Evolutionary conservation across 768 basidiomycete genomes (phyloP), one percentile per base, ranked within the genome.

Genomic region (Lentinula boryana): DNA sequence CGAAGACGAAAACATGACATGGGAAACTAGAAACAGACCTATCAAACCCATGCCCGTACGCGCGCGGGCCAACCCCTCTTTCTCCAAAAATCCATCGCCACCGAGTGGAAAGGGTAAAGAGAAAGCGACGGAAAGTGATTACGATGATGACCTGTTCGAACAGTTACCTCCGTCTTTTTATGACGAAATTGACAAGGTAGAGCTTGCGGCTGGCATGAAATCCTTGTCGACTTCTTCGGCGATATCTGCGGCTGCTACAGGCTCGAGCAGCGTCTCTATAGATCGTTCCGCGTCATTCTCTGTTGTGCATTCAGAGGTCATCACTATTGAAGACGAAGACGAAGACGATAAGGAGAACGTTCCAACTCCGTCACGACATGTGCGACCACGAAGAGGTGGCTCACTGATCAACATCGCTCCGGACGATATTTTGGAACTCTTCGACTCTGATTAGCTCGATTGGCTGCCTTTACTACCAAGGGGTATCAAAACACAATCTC

Each of bases 261-360:
- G 44, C 49, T 53, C 54, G 66, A 50, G 7, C 62, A 66, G 38
- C 12, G 7, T 40, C 56, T 59, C 43, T 60, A 67, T 38, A 23
- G 18, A 38, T 31, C n/a, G 5, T 41, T 5, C 16, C 23, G 41
- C 52, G 16, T 36, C 53, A 5, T 52, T 32, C 33, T 33, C 27
- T 3, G 18, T 49, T 60, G 31, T 40, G 33, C n/a, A 50, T 16
- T 23, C 58, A 23, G 72, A 79, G 50, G 67, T 79, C 5, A 80
- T 83, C 52, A 69, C 69, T 36, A 76, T 80, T 52, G 75, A 68
- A 7, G 74, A 78, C 41, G 80, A 81, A 21, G 83, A 81, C 10
- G 75, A 78, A 31, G 80, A 80, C 15, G 82, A 87, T 65, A 87
- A 88, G 68, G 87, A 88, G 71, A 88, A 88, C 66, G 70, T 78